Conservation (phyloP, 495 filamentous ascomycete species). For the Xylaria nigripes region DNA sequence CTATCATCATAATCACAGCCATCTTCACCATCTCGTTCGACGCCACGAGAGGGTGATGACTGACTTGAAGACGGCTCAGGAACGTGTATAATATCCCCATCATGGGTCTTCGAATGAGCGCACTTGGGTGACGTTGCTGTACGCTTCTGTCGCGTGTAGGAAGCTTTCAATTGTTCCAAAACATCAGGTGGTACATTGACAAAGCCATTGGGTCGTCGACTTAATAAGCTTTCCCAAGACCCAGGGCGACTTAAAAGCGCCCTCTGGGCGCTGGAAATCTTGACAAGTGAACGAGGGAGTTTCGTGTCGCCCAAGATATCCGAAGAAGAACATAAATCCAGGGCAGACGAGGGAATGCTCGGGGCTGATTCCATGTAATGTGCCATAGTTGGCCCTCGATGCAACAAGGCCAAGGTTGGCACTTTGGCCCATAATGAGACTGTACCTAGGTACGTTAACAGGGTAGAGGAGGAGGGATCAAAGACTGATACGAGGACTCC, state of each 20-base stretch:
- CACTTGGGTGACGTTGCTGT: slow-evolving; percentile 3
- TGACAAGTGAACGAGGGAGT: slow-evolving; percentile 30
- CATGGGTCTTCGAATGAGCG: slow-evolving; percentile 18
- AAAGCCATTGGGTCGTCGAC: slow-evolving; percentile 8
- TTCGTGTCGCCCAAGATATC: slow-evolving; percentile 13
- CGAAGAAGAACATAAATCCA: slow-evolving; percentile 5
- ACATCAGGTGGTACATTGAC: slow-evolving; percentile 35
- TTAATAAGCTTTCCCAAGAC: slow-evolving; percentile 28
- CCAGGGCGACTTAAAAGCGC: slow-evolving; percentile 45
- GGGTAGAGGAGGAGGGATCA: not conserved
- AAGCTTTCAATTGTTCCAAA: slow-evolving; percentile 26
- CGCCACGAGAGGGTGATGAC: not conserved
- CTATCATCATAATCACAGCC: not conserved
- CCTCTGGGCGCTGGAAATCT: slow-evolving; percentile 53
- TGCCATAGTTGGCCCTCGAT: slow-evolving; percentile 10
- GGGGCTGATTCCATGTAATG: not conserved
- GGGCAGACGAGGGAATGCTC: not conserved
- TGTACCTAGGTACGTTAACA: not conserved
- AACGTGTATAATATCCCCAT: not conserved
- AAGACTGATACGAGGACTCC: no score
- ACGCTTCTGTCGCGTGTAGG: slow-evolving; percentile 13
- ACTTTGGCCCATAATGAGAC: not conserved
- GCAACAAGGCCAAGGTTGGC: not conserved
- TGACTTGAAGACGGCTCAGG: slow-evolving; percentile 6
- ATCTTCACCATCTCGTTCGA: slow-evolving; percentile 1